These are phyloP conservation scores for Buxus sempervirens DNA, from an alignment of 164 flowering plant genomes.

Conservation along the genomic window DNA sequence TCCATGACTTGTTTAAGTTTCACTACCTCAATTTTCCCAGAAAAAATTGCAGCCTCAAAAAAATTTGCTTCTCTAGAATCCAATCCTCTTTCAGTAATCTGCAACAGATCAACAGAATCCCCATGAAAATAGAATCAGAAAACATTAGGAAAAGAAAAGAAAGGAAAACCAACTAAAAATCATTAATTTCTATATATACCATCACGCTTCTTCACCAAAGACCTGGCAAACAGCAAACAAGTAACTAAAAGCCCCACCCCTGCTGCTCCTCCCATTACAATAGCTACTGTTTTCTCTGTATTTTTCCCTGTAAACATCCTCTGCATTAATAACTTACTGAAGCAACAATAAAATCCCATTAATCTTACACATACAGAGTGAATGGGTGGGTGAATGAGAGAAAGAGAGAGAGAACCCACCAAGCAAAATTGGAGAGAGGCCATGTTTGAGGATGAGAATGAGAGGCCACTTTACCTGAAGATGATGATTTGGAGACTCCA, in stretches of 20 bases:
- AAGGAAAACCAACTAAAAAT: too few relatives aligned
- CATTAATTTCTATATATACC: slow-evolving; percentile 38
- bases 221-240: slow-evolving; percentile 62
- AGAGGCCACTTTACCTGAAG: slow-evolving; percentile 43
- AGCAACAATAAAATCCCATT: neutral
- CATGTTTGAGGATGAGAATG: neutral
- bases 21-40: too few relatives aligned
- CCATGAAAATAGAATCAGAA: too few relatives aligned
- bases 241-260: slow-evolving; percentile 70
- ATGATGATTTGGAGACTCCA: slow-evolving; percentile 53
- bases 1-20: too few relatives aligned
- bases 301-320: slow-evolving; percentile 37
- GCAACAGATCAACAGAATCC: too few relatives aligned
- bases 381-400: too few relatives aligned
- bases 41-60: too few relatives aligned
- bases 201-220: slow-evolving; percentile 66
- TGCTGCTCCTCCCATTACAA: slow-evolving; percentile 93
- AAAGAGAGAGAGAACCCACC: slow-evolving; percentile 7
- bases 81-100: too few relatives aligned
- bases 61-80: too few relatives aligned
- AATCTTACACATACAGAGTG: neutral
- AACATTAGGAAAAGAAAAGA: too few relatives aligned
- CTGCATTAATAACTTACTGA: slow-evolving; percentile 15
- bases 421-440: slow-evolving; percentile 14
- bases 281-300: slow-evolving; percentile 91